Conservation (phyloP, 2,329 filamentous ascomycete species). For the Sclerotinia nivalis region DNA sequence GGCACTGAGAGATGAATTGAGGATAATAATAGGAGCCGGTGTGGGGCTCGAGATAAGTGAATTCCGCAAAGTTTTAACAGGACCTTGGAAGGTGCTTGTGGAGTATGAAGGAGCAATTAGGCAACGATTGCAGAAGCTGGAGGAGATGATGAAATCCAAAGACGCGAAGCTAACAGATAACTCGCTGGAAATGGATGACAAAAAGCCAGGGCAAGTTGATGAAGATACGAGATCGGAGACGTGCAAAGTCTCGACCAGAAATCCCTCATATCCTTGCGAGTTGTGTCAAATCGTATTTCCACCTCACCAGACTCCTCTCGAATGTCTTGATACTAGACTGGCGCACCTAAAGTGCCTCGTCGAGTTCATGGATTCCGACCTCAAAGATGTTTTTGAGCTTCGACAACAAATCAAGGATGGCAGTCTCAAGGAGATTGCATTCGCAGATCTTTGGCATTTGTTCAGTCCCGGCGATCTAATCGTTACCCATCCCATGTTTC, state of each 20-base stretch:
- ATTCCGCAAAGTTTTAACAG: background rate
- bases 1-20: constrained; percentile 1
- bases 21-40: background rate
- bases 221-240: background rate
- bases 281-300: background rate
- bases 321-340: constrained; percentile 14
- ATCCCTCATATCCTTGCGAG: background rate
- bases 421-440: constrained; percentile 7
- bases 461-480: constrained; percentile 23
- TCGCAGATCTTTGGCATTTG: constrained; percentile 22
- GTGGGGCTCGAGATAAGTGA: background rate
- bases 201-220: too few relatives aligned
- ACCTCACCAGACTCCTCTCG: background rate
- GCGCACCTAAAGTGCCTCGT: constrained; percentile 14
- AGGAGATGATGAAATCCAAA: background rate
- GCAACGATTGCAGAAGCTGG: background rate
- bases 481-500: background rate
- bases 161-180: background rate
- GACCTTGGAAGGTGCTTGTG: constrained; percentile 15
- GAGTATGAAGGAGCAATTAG: constrained; percentile 7
- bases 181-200: background rate
- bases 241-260: background rate
- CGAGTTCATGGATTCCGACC: constrained; percentile 20
- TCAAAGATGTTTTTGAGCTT: constrained; percentile 19
- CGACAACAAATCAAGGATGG: background rate